phyloP scores from a whole-genome alignment of 208 protist species.

The Crithidia sp. region DNA sequence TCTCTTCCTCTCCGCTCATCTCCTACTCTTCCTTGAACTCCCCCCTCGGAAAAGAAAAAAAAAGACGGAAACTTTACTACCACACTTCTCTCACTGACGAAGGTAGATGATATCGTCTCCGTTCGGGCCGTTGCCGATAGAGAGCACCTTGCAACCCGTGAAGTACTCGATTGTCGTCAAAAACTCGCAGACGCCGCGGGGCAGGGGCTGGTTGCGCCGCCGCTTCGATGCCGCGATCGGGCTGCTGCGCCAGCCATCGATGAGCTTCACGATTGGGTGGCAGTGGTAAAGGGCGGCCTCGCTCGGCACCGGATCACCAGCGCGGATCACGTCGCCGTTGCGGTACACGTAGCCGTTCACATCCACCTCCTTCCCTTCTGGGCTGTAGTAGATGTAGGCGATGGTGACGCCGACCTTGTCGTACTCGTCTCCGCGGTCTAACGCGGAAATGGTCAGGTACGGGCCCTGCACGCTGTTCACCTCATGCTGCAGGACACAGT shows the following conservation, averaged over 20 bases:
- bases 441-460: constrained; percentile 91
- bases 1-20: no score
- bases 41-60: no score
- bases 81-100: constrained; percentile 38
- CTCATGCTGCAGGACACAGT: constrained; percentile 93
- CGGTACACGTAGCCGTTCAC: constrained; percentile 80
- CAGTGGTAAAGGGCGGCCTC: constrained; percentile 83
- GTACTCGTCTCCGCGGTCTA: constrained; percentile 93
- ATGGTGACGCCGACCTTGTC: constrained; percentile 88
- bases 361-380: constrained; percentile 48
- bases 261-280: constrained; percentile 89
- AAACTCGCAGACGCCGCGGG: constrained; percentile 78
- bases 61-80: no score
- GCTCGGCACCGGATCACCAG: constrained; percentile 86
- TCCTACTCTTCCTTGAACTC: no score
- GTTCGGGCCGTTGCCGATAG: constrained; percentile 91
- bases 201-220: constrained; percentile 62
- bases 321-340: constrained; percentile 89
- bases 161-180: constrained; percentile 89
- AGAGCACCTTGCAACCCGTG: constrained; percentile 82
- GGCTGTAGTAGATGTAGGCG: constrained; percentile 89
- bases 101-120: constrained; percentile 92
- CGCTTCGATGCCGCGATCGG: constrained; percentile 78
- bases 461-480: constrained; percentile 90
- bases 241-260: constrained; percentile 79